Base-by-base conservation (phyloP, 2,329 filamentous ascomycete species). In the Aureobasidium leucospermi region DNA sequence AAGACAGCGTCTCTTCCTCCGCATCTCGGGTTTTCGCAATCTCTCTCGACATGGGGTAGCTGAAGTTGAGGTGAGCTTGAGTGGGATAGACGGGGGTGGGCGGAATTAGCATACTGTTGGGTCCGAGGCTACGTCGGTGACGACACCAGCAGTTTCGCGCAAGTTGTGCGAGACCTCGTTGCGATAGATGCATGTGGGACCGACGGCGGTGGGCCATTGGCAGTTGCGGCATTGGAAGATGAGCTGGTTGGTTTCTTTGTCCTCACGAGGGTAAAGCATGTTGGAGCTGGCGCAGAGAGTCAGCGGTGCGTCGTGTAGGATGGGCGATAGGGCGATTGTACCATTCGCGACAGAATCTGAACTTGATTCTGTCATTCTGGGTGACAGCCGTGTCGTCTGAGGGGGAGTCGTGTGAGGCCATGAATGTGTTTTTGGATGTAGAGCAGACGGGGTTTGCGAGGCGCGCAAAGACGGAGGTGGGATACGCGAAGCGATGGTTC, bases 331-430 rank as follows among this genome's bases (percentile, higher is more conserved):
- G 19, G 32, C 11, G 15, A 29, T 66, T 77, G 68, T 75, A 87
- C 86, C 94, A 99, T 81, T 99, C 94, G 68, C 90, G 91, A 80
- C 94, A 99, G 82, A 99, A 99, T 70, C 90, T 88, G 76, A 97
- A 99, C 49, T 90, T 91, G 75, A 97, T 92, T 74, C 96, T 90
- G 76, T 93, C 76, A 46, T 71, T 69, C 47, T 70, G 66, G 45
- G 65, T 86, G 65, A 69, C 67, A 15, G 67, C 67, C 42, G 67
- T 61, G 28, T 63, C 63, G 59, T 60, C 67, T 15, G 68, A 67
- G 9, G 70, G 64, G 4, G 70, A 68, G n/a, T 69, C 63, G 59
- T 69, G 62, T 32, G 69, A 63, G 32, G 68, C 67, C 63, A 69
- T 70, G 52, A 61, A 59, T 32, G 19, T 23, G 28, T 36, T 9